Evolutionary conservation across 176 grass and related monocot species (phyloP).

Genomic region (Calamus simplicifolius): DNA sequence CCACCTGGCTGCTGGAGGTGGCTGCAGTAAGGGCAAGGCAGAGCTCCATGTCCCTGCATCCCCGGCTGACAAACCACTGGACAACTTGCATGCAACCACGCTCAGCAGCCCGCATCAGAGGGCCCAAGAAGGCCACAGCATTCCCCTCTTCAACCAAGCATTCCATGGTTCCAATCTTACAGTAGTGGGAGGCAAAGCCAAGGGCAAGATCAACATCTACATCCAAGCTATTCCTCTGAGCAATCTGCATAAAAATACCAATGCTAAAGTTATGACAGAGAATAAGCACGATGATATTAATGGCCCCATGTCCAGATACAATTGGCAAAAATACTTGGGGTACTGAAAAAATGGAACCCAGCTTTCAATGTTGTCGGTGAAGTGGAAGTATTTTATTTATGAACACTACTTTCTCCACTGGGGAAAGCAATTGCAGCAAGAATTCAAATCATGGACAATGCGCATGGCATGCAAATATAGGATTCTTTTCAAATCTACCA

Average conservation of each 20-base stretch:
- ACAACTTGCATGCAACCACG: slow-evolving; percentile 71
- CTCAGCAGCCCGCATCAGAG: slow-evolving; percentile 92
- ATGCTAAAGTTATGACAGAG: not conserved
- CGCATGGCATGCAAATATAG: no score
- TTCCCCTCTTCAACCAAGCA: slow-evolving; percentile 82
- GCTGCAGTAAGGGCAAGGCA: slow-evolving; percentile 85
- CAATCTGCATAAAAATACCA: slow-evolving; percentile 45
- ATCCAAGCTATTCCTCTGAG: slow-evolving; percentile 90
- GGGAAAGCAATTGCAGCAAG: no score
- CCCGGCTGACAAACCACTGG: slow-evolving; percentile 72
- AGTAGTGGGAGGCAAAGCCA: slow-evolving; percentile 83
- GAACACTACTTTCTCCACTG: no score
- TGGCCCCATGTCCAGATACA: no score
- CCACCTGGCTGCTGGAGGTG: slow-evolving; percentile 62
- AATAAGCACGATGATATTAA: not conserved
- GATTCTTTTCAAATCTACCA: no score
- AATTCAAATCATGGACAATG: no score
- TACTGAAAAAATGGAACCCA: no score
- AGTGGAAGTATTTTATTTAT: no score
- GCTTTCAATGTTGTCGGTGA: no score
- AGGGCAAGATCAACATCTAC: slow-evolving; percentile 93
- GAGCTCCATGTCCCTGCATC: slow-evolving; percentile 93
- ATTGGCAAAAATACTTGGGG: no score
- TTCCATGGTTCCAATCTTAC: slow-evolving; percentile 78
- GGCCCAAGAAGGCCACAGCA: slow-evolving; percentile 65